Percentiles rank a stretch among this genome's conserved stretches.
These are phyloP conservation scores for Microglena sp. DNA, from an alignment of 139 green algal genomes.

Conservation along the genomic window DNA sequence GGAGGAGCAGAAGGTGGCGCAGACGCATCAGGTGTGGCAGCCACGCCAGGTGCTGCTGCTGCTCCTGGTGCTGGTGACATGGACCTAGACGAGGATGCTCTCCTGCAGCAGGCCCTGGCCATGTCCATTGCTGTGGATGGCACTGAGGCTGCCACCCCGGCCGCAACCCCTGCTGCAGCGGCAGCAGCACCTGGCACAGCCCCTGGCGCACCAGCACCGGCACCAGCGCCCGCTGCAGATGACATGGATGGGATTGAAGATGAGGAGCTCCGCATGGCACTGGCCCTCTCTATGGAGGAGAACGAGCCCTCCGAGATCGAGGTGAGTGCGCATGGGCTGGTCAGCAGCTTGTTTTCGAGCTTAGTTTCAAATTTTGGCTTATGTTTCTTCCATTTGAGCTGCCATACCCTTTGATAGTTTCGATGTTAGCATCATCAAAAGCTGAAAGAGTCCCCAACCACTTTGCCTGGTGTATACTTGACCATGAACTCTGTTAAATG, in stretches of 20 bases:
- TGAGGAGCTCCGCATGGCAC: constrained; percentile 49
- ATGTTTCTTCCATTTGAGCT: too few species aligned
- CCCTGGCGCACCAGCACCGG: constrained; percentile 3
- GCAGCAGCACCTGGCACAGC: constrained; percentile 17
- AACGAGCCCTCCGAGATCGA: constrained; percentile 10
- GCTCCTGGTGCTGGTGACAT: constrained; percentile 31
- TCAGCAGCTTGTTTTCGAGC: too few species aligned
- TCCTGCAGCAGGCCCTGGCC: constrained; percentile 71
- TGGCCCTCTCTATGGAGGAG: constrained; percentile 60
- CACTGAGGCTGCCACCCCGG: neutral
- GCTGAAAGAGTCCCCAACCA: too few species aligned
- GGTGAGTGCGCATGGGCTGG: neutral
- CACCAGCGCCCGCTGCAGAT: constrained; percentile 15
- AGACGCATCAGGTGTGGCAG: constrained; percentile 14
- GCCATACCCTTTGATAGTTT: too few species aligned
- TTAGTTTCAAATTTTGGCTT: too few species aligned
- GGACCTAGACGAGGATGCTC: constrained; percentile 46
- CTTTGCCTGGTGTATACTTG: too few species aligned
- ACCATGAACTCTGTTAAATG: too few species aligned
- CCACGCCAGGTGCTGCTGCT: constrained; percentile 5
- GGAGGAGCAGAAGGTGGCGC: constrained; percentile 16
- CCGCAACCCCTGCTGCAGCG: constrained; percentile 8
- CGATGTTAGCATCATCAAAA: too few species aligned
- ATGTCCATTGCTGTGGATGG: constrained; percentile 79
- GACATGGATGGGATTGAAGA: constrained; percentile 38